These are phyloP conservation scores for Tephrocybe rancida DNA, from an alignment of 768 basidiomycete species.

Conservation along the genomic window DNA sequence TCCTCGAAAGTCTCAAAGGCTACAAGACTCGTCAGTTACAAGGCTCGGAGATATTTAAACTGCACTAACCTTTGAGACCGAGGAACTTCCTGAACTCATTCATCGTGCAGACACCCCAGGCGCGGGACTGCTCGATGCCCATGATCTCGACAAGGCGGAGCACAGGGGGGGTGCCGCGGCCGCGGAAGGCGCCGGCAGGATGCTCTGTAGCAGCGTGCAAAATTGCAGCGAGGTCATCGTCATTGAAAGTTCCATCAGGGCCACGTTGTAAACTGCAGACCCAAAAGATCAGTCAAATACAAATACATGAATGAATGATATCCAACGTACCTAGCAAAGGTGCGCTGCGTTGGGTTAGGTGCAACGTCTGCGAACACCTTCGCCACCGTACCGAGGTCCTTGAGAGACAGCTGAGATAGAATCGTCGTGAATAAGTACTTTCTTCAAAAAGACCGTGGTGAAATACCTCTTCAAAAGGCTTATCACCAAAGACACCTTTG, in stretches of 20 bases:
- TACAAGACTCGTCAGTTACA: constrained; percentile 13
- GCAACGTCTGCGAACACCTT: constrained; percentile 19
- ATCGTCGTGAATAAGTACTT: neutral
- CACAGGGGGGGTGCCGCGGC: constrained; percentile 46
- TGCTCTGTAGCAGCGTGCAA: constrained; percentile 47
- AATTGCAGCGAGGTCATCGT: constrained; percentile 51
- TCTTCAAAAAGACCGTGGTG: neutral
- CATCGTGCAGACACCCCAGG: constrained; percentile 59
- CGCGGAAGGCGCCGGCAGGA: constrained; percentile 49
- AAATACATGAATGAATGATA: neutral
- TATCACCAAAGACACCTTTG: constrained; percentile 36
- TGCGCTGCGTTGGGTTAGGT: constrained; percentile 37
- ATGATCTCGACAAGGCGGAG: constrained; percentile 57
- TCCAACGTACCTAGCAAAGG: constrained; percentile 43
- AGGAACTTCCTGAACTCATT: constrained; percentile 58
- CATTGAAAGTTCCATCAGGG: constrained; percentile 49
- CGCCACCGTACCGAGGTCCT: constrained; percentile 24
- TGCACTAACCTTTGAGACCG: constrained; percentile 41
- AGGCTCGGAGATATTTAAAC: neutral
- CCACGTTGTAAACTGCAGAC: constrained; percentile 43
- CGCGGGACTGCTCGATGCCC: constrained; percentile 54
- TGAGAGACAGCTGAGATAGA: constrained; percentile 22
- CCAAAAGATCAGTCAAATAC: neutral
- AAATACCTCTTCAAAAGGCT: constrained; percentile 36
- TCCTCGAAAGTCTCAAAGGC: constrained; percentile 51